phyloP scores from a whole-genome alignment of 257 asterid species.

The Solanum etuberosum region DNA sequence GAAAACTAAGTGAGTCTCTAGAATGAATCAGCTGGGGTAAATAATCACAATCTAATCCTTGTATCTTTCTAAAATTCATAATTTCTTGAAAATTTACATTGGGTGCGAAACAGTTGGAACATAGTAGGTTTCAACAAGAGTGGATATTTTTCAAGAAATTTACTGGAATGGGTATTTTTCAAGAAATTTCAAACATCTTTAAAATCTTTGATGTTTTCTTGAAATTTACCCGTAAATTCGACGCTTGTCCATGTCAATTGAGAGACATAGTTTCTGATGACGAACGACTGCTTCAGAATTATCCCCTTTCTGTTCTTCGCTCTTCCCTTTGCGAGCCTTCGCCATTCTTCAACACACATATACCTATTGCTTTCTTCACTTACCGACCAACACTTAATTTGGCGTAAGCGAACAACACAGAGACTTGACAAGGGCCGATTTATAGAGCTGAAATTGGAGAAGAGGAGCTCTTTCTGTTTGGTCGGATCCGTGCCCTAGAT shows the following conservation, averaged over 20 bases:
- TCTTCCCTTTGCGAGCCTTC: constrained; percentile 72
- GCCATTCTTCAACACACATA: constrained; percentile 43
- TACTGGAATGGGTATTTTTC: background rate
- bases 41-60: background rate
- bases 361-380: background rate
- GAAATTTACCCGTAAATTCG: constrained; percentile 64
- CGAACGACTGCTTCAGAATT: constrained; percentile 84
- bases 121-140: background rate
- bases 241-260: constrained; percentile 84
- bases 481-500: constrained; percentile 20
- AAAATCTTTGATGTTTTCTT: background rate
- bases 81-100: background rate
- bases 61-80: background rate
- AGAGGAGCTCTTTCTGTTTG: background rate
- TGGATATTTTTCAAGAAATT: background rate
- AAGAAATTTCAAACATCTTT: background rate
- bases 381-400: background rate
- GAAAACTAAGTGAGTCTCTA: background rate
- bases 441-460: constrained; percentile 8
- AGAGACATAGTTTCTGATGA: constrained; percentile 90
- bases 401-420: background rate
- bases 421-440: background rate
- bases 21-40: background rate
- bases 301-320: constrained; percentile 78
- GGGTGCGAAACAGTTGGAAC: background rate